A percentile compares a stretch with the other conserved stretches of the same genome.
phyloP scores from a whole-genome alignment of 805 yeast genomes.

The Debaryomyces tyrocola region DNA sequence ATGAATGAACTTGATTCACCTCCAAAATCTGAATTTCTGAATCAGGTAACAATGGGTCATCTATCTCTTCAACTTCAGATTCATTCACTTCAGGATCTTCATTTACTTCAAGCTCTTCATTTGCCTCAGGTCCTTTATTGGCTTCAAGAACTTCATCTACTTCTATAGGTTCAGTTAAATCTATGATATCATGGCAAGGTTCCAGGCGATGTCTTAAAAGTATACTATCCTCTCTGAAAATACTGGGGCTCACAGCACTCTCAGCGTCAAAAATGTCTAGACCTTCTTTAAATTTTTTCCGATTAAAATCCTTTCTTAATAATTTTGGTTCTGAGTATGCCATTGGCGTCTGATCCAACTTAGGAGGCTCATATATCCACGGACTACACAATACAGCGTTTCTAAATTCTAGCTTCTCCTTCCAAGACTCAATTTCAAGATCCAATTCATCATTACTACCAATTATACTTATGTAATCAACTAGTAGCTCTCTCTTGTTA shows the following conservation, averaged over 20 bases:
- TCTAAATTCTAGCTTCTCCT: conserved; percentile 19
- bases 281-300: background rate
- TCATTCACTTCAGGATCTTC: conserved; percentile 6
- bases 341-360: background rate
- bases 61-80: background rate
- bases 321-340: background rate
- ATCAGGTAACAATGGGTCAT: background rate
- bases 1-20: conserved; percentile 4
- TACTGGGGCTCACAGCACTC: background rate
- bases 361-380: conserved; percentile 22
- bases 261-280: background rate
- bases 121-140: conserved; percentile 2
- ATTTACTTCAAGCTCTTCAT: background rate
- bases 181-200: background rate
- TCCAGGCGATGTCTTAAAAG: background rate
- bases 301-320: background rate
- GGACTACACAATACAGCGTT: conserved; percentile 16
- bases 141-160: background rate
- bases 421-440: conserved; percentile 31
- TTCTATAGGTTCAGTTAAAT: background rate
- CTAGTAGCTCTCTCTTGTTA: conserved; percentile 9
- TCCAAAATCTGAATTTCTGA: conserved; percentile 9
- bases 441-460: conserved; percentile 18
- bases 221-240: conserved; percentile 4
- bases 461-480: conserved; percentile 10